phyloP scores from a whole-genome alignment of 2,329 filamentous ascomycete species.

The Alternaria longipes region DNA sequence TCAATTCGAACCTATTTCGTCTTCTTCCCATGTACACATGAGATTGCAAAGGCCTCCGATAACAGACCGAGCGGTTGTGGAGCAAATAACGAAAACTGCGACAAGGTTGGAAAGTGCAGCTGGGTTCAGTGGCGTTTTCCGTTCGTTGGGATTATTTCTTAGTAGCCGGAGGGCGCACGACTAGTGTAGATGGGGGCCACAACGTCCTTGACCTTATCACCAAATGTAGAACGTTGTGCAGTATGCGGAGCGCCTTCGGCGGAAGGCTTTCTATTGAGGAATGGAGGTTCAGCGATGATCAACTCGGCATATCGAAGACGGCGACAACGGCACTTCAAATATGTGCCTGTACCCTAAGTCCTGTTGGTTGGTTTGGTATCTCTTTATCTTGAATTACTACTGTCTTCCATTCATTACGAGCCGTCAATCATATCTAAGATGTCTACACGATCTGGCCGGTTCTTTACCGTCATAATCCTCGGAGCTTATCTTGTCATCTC shows the following conservation, averaged over 20 bases:
- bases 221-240: slow-evolving; percentile 7
- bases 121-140: slow-evolving; percentile 7
- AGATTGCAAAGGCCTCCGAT: neutral
- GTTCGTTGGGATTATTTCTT: neutral
- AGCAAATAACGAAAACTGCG: slow-evolving; percentile 1
- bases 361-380: neutral
- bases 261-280: neutral
- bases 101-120: slow-evolving; percentile 2
- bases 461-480: neutral
- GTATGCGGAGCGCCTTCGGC: neutral
- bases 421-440: neutral
- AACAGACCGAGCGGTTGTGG: slow-evolving; percentile 1
- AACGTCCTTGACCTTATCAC: neutral
- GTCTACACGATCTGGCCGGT: neutral
- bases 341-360: neutral
- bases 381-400: neutral
- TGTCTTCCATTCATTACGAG: neutral
- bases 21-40: neutral
- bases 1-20: neutral
- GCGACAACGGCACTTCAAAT: neutral
- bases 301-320: neutral
- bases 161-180: neutral
- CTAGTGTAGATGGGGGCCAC: neutral
- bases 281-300: neutral
- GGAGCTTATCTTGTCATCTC: neutral